Evolutionary conservation across 495 filamentous ascomycete species (phyloP), one percentile per base, ranked within the genome.

Genomic region (Cercophora samala): DNA sequence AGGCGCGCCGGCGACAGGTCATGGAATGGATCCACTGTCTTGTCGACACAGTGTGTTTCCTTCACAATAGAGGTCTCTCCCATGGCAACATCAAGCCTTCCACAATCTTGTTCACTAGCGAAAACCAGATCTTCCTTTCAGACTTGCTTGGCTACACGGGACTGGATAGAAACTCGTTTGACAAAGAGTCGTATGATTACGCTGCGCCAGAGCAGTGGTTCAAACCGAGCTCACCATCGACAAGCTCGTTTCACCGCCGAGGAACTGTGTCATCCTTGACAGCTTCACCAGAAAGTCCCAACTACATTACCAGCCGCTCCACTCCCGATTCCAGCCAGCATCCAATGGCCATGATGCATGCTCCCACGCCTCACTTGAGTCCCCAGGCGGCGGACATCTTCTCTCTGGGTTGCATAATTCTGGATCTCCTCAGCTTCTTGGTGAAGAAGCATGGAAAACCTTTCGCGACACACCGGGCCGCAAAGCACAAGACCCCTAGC

Each of bases 21-120:
- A 81, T 96, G 71, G 88, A 90, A 69, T 97, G 94, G 93, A 87
- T 94, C 53, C 92, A 93, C 76, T 97, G 94, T 73, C 83, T 98
- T 1, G 83, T 86, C 0, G 90, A 93, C 68, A 91, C 89, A 11
- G 73, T 97, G 23, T 87, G 89, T 56, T 92, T 87, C 75, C 82
- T 97, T 2, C 93, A 97, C 77, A 83, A 83, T 29, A 84, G 84
- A 65, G 90, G 89, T 17, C 83, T 91, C 53, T 81, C 85, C 1
- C 94, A 98, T 68, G 84, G 90, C n/a, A 87, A 88, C 52, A 91
- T 98, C 71, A 88, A 88, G 59, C 94, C 94, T 11, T 93, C 92
- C 2, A 93, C 91, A 37, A 84, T 97, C 52, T 82, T 92, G 64
- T 84, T 97, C 71, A 88, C 94, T 69, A 74, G 81, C 60, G 81